A percentile compares a stretch with the other conserved stretches of the same genome.
phyloP scores from a whole-genome alignment of 306 rosid species.

The Ziziphus jujuba region DNA sequence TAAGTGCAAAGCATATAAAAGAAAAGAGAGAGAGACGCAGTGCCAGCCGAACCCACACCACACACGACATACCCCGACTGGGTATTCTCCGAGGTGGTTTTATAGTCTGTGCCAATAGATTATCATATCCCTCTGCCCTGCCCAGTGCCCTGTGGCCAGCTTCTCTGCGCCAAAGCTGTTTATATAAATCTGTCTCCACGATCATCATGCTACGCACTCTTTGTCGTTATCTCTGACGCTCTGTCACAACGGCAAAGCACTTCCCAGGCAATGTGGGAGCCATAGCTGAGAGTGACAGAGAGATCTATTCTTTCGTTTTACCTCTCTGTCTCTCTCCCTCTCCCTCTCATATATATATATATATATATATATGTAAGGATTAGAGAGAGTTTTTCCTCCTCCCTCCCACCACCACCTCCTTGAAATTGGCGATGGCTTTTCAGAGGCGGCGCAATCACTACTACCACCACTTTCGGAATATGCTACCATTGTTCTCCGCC shows the following conservation, averaged over 20 bases:
- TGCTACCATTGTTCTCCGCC: constrained; percentile 67
- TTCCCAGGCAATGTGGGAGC: constrained; percentile 24
- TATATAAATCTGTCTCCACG: background rate
- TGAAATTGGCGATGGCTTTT: constrained; percentile 42
- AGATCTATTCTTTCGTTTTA: background rate
- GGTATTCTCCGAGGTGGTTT: too few relatives aligned
- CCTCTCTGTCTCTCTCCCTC: background rate
- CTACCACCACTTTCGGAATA: constrained; percentile 53
- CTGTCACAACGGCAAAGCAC: background rate
- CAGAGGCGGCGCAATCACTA: constrained; percentile 88
- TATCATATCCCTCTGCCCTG: too few relatives aligned
- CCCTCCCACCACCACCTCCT: too few relatives aligned
- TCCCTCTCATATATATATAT: background rate
- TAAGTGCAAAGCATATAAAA: too few relatives aligned
- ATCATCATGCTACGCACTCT: background rate
- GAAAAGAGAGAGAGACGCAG: background rate
- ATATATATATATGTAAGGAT: background rate
- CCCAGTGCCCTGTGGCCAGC: too few relatives aligned
- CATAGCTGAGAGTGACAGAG: background rate
- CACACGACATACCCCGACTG: background rate
- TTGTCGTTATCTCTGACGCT: constrained; percentile 27
- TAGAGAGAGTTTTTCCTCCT: background rate
- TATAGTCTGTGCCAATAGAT: too few relatives aligned
- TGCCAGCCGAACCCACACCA: background rate
- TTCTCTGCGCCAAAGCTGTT: too few relatives aligned